These are phyloP conservation scores for Arachnomyces sp. DNA, from an alignment of 2,329 filamentous ascomycete species.

Conservation along the genomic window DNA sequence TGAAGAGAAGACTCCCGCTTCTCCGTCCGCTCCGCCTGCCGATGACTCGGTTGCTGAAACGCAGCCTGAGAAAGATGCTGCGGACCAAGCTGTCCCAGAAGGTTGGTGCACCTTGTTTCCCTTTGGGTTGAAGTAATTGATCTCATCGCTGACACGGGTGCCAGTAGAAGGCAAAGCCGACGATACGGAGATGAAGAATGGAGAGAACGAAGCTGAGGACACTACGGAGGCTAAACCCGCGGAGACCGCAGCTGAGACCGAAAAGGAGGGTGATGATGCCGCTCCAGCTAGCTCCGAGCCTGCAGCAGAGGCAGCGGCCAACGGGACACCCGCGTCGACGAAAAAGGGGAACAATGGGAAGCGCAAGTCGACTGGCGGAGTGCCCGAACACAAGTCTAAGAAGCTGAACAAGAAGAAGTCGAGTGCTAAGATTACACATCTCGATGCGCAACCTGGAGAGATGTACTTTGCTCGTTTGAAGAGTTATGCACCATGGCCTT, in stretches of 20 bases:
- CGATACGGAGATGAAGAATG: slow-evolving; percentile 22
- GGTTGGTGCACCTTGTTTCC: background rate
- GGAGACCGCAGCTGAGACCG: slow-evolving; percentile 20
- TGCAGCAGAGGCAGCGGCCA: slow-evolving; percentile 26
- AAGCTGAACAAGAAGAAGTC: slow-evolving; percentile 83
- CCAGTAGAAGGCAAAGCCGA: slow-evolving; percentile 10
- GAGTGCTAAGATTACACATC: slow-evolving; percentile 60
- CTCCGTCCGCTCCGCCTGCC: slow-evolving; percentile 23
- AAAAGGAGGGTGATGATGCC: slow-evolving; percentile 13
- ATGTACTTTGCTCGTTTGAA: slow-evolving; percentile 90
- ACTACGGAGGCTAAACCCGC: slow-evolving; percentile 19
- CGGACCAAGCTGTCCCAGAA: slow-evolving; percentile 12
- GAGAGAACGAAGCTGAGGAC: slow-evolving; percentile 13
- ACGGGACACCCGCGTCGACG: slow-evolving; percentile 43
- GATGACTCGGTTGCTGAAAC: slow-evolving; percentile 26
- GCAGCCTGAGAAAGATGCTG: slow-evolving; percentile 17
- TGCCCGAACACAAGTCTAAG: slow-evolving; percentile 63
- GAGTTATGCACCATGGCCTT: slow-evolving; percentile 90
- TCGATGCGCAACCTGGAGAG: slow-evolving; percentile 82
- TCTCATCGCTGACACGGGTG: too few species aligned
- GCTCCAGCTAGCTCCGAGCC: slow-evolving; percentile 17
- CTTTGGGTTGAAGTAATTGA: background rate
- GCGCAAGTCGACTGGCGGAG: slow-evolving; percentile 66
- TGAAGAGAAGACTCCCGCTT: slow-evolving; percentile 29
- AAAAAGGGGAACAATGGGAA: slow-evolving; percentile 46